Evolutionary conservation across 1,284 basidiomycete genomes (phyloP).

Genomic region (Rhodotorula sp.): DNA sequence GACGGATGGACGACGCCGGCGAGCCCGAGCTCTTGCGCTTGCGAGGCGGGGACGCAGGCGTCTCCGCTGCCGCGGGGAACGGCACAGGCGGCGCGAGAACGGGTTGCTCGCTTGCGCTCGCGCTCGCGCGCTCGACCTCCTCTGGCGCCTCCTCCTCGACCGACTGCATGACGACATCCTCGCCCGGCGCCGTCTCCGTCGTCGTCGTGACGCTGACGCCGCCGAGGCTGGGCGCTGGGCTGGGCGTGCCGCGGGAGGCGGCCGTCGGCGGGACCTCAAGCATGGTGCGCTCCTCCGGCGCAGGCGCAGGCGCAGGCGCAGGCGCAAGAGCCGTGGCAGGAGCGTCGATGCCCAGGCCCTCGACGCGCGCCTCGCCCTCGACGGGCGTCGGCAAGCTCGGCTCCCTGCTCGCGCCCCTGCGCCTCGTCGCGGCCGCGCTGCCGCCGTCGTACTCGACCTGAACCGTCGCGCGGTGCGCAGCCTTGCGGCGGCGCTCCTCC

Average conservation of each 20-base stretch:
- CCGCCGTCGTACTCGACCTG: conserved; percentile 79
- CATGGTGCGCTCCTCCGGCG: not conserved
- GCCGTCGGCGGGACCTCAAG: not conserved
- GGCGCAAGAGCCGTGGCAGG: not conserved
- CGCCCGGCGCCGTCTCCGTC: conserved; percentile 25
- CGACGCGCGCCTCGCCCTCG: not conserved
- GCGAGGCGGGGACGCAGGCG: conserved; percentile 25
- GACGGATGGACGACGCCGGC: conserved; percentile 17
- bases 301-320: not conserved
- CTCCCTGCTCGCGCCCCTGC: not conserved
- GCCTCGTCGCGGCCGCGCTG: no score
- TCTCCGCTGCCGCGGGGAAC: conserved; percentile 7
- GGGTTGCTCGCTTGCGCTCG: not conserved
- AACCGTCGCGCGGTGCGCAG: conserved; percentile 73
- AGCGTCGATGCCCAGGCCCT: conserved; percentile 8
- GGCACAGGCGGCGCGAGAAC: not conserved
- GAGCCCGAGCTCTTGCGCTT: conserved; percentile 43
- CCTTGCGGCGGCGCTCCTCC: conserved; percentile 45
- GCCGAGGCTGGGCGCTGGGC: conserved; percentile 15
- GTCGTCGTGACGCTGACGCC: conserved; percentile 26
- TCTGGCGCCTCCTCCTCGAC: conserved; percentile 15
- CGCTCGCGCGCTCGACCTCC: not conserved
- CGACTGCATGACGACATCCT: conserved; percentile 35
- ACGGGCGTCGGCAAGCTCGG: conserved; percentile 11
- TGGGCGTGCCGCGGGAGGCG: conserved; percentile 7